These are phyloP conservation scores for Theobroma cacao DNA, from an alignment of 345 rosid genomes.

Conservation along the genomic window DNA sequence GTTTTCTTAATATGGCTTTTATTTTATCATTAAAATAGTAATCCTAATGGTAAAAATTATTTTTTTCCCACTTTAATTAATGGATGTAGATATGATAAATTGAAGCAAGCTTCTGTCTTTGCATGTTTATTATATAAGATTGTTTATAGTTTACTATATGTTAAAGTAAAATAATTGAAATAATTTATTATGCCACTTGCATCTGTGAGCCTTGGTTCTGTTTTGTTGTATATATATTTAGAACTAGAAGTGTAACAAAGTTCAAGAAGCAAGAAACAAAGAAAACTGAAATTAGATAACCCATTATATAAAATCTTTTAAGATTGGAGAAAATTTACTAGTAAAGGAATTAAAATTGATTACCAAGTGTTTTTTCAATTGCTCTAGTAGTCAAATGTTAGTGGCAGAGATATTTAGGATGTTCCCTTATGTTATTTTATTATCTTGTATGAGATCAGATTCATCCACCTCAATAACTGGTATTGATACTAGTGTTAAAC, in stretches of 20 bases:
- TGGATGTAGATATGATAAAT: background rate
- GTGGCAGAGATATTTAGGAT: background rate
- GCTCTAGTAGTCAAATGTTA: background rate
- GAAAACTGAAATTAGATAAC: background rate
- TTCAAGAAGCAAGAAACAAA: background rate
- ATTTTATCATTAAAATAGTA: background rate
- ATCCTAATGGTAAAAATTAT: background rate
- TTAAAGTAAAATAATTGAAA: background rate
- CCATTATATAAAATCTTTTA: background rate
- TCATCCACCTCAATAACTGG: background rate
- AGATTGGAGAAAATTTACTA: background rate
- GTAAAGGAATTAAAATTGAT: background rate
- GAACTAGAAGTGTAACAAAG: background rate
- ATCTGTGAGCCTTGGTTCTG: background rate
- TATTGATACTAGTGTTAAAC: background rate
- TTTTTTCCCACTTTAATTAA: background rate
- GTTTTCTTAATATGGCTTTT: background rate
- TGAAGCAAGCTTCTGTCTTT: background rate
- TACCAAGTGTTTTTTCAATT: background rate
- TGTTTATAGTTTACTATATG: background rate
- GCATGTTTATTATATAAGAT: background rate
- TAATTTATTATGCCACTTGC: slow-evolving; percentile 8
- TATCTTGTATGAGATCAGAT: background rate
- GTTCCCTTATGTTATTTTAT: background rate
- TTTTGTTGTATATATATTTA: background rate